Evolutionary conservation across 2,329 filamentous ascomycete species (phyloP).

Genomic region (Trichoderma koningii): DNA sequence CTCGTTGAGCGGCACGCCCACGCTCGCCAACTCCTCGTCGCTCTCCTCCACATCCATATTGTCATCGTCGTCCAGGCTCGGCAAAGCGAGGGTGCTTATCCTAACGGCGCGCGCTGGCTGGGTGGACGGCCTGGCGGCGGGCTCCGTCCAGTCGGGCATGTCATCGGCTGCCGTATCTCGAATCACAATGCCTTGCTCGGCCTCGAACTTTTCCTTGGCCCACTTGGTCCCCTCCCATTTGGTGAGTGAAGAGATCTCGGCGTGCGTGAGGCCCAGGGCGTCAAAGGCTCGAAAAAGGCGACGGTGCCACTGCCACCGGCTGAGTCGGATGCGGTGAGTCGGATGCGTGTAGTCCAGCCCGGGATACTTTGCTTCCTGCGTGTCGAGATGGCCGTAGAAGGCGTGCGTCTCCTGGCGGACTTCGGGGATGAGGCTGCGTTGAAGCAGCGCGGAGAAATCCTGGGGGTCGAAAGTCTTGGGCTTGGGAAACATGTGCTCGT

Average conservation of each 20-base stretch:
- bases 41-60: slow-evolving; percentile 53
- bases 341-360: slow-evolving; percentile 75
- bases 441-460: slow-evolving; percentile 70
- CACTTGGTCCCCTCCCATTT: slow-evolving; percentile 83
- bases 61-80: slow-evolving; percentile 35
- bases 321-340: slow-evolving; percentile 75
- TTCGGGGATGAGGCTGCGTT: slow-evolving; percentile 71
- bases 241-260: slow-evolving; percentile 71
- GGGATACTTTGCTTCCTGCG: slow-evolving; percentile 77
- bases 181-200: slow-evolving; percentile 70
- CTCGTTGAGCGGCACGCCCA: slow-evolving; percentile 64
- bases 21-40: slow-evolving; percentile 55
- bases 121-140: slow-evolving; percentile 31
- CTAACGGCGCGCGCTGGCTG: slow-evolving; percentile 20
- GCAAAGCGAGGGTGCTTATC: slow-evolving; percentile 20
- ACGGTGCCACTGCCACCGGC: slow-evolving; percentile 74
- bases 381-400: slow-evolving; percentile 79
- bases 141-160: slow-evolving; percentile 59
- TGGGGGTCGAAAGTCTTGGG: slow-evolving; percentile 68
- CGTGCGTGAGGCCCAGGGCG: slow-evolving; percentile 64
- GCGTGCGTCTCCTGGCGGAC: slow-evolving; percentile 76
- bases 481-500: slow-evolving; percentile 71
- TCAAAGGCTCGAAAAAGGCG: slow-evolving; percentile 78
- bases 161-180: slow-evolving; percentile 71
- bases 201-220: slow-evolving; percentile 79